phyloP scores from a whole-genome alignment of 352 stramenopile genomes.

The Phytopythium boreale region DNA sequence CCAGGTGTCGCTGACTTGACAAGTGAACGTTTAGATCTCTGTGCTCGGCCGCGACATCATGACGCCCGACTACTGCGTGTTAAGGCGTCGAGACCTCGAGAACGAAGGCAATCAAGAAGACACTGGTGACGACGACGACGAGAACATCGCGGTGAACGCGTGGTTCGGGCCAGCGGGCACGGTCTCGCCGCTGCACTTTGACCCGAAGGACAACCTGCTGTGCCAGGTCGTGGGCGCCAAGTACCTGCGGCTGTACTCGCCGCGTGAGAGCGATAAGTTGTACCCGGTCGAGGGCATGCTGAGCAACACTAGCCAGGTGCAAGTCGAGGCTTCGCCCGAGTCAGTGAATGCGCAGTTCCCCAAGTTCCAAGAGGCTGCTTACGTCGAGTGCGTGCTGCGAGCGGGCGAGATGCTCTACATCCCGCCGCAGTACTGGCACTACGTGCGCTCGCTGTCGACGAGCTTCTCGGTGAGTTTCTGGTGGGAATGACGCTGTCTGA shows the following conservation, averaged over 20 bases:
- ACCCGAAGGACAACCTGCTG: slow-evolving; percentile 89
- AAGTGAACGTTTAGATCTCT: slow-evolving; percentile 50
- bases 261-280: slow-evolving; percentile 58
- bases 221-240: slow-evolving; percentile 85
- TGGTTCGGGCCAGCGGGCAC: slow-evolving; percentile 85
- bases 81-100: slow-evolving; percentile 40
- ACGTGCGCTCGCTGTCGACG: slow-evolving; percentile 70
- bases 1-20: not conserved
- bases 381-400: slow-evolving; percentile 65
- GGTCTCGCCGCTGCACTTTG: slow-evolving; percentile 86
- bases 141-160: slow-evolving; percentile 81
- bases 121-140: slow-evolving; percentile 25
- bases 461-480: slow-evolving; percentile 87
- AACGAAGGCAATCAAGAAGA: not conserved
- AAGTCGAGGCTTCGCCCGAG: slow-evolving; percentile 51
- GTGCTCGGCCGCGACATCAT: slow-evolving; percentile 74
- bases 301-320: slow-evolving; percentile 80
- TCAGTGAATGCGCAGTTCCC: slow-evolving; percentile 33
- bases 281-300: slow-evolving; percentile 85
- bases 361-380: slow-evolving; percentile 40
- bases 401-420: slow-evolving; percentile 88
- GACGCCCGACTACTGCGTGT: slow-evolving; percentile 85
- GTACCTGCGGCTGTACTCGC: slow-evolving; percentile 80
- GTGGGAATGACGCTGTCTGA: slow-evolving; percentile 30
- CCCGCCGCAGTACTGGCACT: slow-evolving; percentile 87